phyloP scores from a whole-genome alignment of 2,329 filamentous ascomycete genomes.

The Diplodia scrobiculata region DNA sequence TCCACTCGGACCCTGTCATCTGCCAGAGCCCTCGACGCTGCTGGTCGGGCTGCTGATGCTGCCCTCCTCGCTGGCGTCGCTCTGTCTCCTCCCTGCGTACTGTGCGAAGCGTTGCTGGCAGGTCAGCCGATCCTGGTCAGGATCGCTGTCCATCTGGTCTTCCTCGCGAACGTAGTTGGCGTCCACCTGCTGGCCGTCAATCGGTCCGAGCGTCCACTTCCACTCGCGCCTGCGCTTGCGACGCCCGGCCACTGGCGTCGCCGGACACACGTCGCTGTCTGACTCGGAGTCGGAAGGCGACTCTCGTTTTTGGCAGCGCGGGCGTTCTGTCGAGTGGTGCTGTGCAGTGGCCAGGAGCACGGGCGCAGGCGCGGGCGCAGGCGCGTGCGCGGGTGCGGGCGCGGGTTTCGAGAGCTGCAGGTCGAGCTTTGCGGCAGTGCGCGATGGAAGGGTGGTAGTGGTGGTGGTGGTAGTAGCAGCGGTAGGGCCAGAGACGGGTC shows the following conservation, averaged over 20 bases:
- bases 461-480: not conserved
- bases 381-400: not conserved
- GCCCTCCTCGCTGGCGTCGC: conserved; percentile 22
- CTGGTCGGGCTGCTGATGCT: conserved; percentile 21
- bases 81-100: conserved; percentile 5
- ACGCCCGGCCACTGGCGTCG: conserved; percentile 57
- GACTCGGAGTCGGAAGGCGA: conserved; percentile 47
- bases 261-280: conserved; percentile 51
- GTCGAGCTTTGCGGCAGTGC: conserved; percentile 21
- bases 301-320: conserved; percentile 49
- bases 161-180: conserved; percentile 8
- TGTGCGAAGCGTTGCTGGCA: conserved; percentile 19
- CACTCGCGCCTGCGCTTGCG: conserved; percentile 58
- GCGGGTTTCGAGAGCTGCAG: not conserved
- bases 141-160: conserved; percentile 16
- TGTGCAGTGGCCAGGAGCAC: not conserved
- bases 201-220: conserved; percentile 59
- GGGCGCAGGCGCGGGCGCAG: not conserved
- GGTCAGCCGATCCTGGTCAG: conserved; percentile 15
- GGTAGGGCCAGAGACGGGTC: too few species aligned
- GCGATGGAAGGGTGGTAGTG: conserved; percentile 13
- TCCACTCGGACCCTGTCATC: not conserved
- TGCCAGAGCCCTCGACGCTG: conserved; percentile 7
- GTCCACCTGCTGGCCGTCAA: conserved; percentile 34
- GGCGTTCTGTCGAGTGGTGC: conserved; percentile 30